Base-by-base conservation (phyloP, 768 basidiomycete genomes). In the Suillus americanus region DNA sequence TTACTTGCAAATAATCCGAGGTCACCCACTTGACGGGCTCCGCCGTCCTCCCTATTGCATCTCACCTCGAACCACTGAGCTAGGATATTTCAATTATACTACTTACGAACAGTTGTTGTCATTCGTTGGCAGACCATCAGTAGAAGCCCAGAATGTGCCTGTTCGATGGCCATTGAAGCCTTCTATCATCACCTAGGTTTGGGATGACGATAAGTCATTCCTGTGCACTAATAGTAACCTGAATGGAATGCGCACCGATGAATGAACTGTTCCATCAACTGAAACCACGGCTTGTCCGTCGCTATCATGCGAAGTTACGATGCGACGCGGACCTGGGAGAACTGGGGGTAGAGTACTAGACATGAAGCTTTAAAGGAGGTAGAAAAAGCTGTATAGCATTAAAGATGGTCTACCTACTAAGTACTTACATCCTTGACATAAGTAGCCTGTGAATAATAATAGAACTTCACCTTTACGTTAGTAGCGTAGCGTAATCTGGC, bases 51-150 rank as follows among this genome's bases (percentile, higher is more conserved):
- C 28, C 85, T 86, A 72, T 62, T 48, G 30, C 12, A 40, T 59
- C 18, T 43, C 25, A 30, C 16, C 8, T 57, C 25, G 16, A 59
- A 30, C n/a, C 37, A 38, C 53, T n/a, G n/a, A 35, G 30, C 33
- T 28, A 54, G 12, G 13, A 41, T 30, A 41, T 8, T 20, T 30
- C 38, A 35, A 18, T n/a, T 16, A 12, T n/a, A 41, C 23, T n/a
- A 53, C 73, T 61, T 63, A 85, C 85, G 68, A 69, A 14, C 64
- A 76, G 62, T 87, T 87, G 68, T 85, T 87, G 65, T 88, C 85
- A 20, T 80, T 79, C 1, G 84, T 83, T 4, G 87, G 87, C 23
- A 83, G 56, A 5, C 80, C 75, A 60, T 82, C 79, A 5, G 73
- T 73, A 4, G 82, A 85, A n/a, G 78, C 76, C 86, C 86, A 88